Percentiles rank a stretch among this genome's conserved stretches.
These are phyloP conservation scores for Monosporozyma servazzii DNA, from an alignment of 805 yeast species.

Conservation along the genomic window DNA sequence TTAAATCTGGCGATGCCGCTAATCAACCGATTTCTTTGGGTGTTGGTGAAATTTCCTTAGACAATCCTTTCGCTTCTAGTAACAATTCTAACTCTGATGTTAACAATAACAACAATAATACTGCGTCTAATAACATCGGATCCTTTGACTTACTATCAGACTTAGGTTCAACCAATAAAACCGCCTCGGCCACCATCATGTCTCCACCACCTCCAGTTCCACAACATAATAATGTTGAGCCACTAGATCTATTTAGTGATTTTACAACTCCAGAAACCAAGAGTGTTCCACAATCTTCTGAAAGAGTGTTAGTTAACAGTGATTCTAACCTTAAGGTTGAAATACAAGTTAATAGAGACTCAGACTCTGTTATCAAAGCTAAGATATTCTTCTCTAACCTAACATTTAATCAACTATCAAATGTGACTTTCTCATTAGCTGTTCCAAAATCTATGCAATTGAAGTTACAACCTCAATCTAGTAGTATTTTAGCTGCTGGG, in stretches of 20 bases:
- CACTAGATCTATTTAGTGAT: constrained; percentile 11
- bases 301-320: constrained; percentile 32
- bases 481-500: constrained; percentile 41
- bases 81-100: constrained; percentile 1
- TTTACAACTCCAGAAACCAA: constrained; percentile 3
- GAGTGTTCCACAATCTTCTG: constrained; percentile 4
- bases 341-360: constrained; percentile 32
- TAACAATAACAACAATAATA: background rate
- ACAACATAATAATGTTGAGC: background rate
- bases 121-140: background rate
- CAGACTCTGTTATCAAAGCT: constrained; percentile 35
- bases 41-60: constrained; percentile 32
- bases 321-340: constrained; percentile 43
- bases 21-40: constrained; percentile 6
- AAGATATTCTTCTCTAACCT: constrained; percentile 45
- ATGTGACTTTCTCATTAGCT: constrained; percentile 55
- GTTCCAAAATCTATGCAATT: constrained; percentile 57
- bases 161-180: background rate
- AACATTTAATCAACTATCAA: constrained; percentile 36
- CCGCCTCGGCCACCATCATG: background rate
- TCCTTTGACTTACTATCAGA: background rate
- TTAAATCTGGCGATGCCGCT: constrained; percentile 28
- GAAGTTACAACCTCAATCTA: constrained; percentile 53
- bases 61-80: constrained; percentile 13
- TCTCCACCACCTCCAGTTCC: background rate